Evolutionary conservation across 1,139 yeast genomes (phyloP).

Genomic region (Blastobotrys ciferrii): DNA sequence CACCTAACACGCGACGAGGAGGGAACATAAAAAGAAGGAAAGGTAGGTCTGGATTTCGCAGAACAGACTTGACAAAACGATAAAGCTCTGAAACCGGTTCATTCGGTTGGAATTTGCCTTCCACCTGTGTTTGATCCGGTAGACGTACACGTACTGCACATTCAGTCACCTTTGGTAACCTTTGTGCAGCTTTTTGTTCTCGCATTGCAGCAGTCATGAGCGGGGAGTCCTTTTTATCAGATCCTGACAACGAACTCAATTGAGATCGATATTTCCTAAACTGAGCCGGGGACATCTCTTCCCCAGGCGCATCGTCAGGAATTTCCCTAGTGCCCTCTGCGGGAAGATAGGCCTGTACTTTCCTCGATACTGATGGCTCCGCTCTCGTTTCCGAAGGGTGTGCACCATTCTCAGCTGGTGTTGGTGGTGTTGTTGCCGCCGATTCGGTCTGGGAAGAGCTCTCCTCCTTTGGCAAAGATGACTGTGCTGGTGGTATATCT

Average conservation of each 20-base stretch:
- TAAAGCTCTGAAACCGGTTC: conserved; percentile 32
- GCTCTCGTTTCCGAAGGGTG: neutral
- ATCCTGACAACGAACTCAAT: conserved; percentile 25
- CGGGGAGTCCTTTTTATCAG: conserved; percentile 29
- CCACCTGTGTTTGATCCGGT: conserved; percentile 36
- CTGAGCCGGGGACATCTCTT: conserved; percentile 26
- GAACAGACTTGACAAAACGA: conserved; percentile 29
- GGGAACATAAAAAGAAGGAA: conserved; percentile 34
- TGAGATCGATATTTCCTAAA: conserved; percentile 29
- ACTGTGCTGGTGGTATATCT: too few species aligned
- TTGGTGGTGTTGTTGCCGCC: too few species aligned
- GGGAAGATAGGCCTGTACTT: conserved; percentile 27
- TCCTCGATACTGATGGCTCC: conserved; percentile 10
- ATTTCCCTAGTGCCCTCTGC: conserved; percentile 14
- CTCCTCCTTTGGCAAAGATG: too few species aligned
- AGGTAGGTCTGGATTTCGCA: conserved; percentile 28
- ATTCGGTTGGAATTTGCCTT: conserved; percentile 30
- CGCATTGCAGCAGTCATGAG: conserved; percentile 34
- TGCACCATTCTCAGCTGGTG: too few species aligned
- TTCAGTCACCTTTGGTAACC: conserved; percentile 22
- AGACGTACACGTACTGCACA: conserved; percentile 32
- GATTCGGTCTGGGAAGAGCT: too few species aligned
- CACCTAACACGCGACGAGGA: conserved; percentile 28
- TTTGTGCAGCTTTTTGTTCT: conserved; percentile 28
- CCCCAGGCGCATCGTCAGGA: conserved; percentile 17